These are phyloP conservation scores for Vickermania spadyakhi DNA, from an alignment of 208 protist species.

Conservation along the genomic window DNA sequence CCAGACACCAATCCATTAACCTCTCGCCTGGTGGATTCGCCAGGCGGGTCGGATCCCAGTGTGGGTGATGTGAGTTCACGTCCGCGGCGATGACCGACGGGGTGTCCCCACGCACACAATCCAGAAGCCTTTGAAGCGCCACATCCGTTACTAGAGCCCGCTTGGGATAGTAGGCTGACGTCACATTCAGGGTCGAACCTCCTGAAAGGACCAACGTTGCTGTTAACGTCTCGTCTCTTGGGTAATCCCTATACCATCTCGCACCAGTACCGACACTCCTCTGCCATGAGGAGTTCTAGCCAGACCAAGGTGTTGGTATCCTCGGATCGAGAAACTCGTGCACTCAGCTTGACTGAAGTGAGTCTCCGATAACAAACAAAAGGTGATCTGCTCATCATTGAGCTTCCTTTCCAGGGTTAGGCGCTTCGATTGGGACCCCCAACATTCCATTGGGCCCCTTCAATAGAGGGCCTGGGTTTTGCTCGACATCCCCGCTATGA, in stretches of 20 bases:
- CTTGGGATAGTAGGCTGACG: not conserved
- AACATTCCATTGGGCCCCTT: not conserved
- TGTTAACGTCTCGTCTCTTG: not conserved
- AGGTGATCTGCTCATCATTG: not conserved
- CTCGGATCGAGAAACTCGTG: conserved; percentile 3
- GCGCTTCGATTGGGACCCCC: not conserved
- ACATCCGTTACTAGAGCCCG: not conserved
- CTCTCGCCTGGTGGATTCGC: not conserved
- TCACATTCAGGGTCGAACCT: not conserved
- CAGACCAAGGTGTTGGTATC: conserved; percentile 7
- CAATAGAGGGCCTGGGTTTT: not conserved
- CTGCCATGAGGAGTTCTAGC: conserved; percentile 6
- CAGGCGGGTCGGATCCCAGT: not conserved
- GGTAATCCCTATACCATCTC: conserved; percentile 3
- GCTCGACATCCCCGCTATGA: not conserved
- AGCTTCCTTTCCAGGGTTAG: not conserved
- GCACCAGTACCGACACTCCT: conserved; percentile 3
- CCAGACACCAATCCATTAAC: not conserved
- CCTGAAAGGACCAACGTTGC: not conserved
- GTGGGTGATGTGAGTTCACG: not conserved
- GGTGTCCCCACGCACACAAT: not conserved
- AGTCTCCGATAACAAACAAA: conserved; percentile 1
- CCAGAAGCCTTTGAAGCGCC: not conserved
- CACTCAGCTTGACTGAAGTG: conserved; percentile 1
- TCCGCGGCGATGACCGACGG: not conserved